Evolutionary conservation across 1,284 basidiomycete genomes (phyloP).

Genomic region (Apiotrichum mycotoxinovorans): DNA sequence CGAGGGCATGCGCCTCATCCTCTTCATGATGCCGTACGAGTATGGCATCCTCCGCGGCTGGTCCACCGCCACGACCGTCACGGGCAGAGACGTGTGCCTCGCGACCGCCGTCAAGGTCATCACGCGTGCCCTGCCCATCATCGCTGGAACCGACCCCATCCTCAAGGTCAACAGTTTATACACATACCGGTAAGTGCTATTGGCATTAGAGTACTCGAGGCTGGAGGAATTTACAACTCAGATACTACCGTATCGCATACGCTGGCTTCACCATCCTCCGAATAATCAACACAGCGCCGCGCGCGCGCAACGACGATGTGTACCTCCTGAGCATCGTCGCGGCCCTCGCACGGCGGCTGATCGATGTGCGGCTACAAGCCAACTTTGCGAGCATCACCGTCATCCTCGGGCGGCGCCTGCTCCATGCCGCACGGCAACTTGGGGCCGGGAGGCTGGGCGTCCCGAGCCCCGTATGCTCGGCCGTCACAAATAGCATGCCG

Average conservation of each 20-base stretch:
- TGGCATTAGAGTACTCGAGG: no score
- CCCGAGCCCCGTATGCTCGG: background rate
- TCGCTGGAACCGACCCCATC: background rate
- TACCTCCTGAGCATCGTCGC: constrained; percentile 19
- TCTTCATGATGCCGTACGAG: constrained; percentile 21
- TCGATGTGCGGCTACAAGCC: constrained; percentile 17
- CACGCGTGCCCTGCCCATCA: background rate
- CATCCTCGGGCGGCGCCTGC: constrained; percentile 17
- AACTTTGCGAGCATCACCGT: constrained; percentile 18
- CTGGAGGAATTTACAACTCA: no score
- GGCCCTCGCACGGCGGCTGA: constrained; percentile 14
- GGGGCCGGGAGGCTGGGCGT: background rate
- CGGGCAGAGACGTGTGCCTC: background rate
- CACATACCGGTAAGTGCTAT: no score
- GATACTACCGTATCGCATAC: constrained; percentile 19
- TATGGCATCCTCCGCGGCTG: constrained; percentile 2
- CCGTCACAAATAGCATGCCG: background rate
- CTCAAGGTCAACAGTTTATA: background rate
- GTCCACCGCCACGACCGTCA: background rate
- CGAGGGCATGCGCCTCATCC: constrained; percentile 15
- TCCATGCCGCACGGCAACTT: constrained; percentile 16
- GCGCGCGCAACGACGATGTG: constrained; percentile 14
- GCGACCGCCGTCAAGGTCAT: background rate
- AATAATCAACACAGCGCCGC: constrained; percentile 16
- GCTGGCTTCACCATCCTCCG: constrained; percentile 17